A percentile compares a stretch with the other conserved stretches of the same genome.
These are phyloP conservation scores for Fraxinus sp. DNA, from an alignment of 305 asterid species.

Conservation along the genomic window DNA sequence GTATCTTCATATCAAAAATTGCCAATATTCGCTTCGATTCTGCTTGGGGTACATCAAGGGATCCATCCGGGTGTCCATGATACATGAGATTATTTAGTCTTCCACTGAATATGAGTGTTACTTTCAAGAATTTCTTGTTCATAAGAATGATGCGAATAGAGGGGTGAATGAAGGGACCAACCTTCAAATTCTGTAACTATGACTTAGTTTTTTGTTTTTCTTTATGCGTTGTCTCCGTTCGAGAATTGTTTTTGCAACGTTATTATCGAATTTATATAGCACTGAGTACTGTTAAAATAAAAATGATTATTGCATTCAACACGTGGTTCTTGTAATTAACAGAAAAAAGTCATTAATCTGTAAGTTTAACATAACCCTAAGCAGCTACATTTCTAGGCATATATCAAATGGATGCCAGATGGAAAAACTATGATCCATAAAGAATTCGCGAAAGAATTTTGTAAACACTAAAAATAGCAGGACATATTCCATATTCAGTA, in stretches of 20 bases:
- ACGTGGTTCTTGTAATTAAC: neutral
- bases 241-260: neutral
- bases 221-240: neutral
- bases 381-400: neutral
- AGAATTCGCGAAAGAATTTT: neutral
- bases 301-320: neutral
- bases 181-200: neutral
- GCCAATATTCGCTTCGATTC: constrained; percentile 19
- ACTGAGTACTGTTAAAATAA: neutral
- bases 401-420: neutral
- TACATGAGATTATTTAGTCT: neutral
- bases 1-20: constrained; percentile 33
- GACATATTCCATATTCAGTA: neutral
- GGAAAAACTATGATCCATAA: neutral
- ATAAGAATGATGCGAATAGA: neutral
- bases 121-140: neutral
- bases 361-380: neutral
- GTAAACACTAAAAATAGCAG: neutral
- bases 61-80: neutral
- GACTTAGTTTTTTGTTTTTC: neutral
- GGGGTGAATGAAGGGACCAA: neutral
- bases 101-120: neutral
- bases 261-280: neutral
- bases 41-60: too few relatives aligned
- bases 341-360: neutral